A percentile compares a stretch with the other conserved stretches of the same genome.
Conservation (phyloP, 257 asterid species). For the Gentiana dahurica region DNA sequence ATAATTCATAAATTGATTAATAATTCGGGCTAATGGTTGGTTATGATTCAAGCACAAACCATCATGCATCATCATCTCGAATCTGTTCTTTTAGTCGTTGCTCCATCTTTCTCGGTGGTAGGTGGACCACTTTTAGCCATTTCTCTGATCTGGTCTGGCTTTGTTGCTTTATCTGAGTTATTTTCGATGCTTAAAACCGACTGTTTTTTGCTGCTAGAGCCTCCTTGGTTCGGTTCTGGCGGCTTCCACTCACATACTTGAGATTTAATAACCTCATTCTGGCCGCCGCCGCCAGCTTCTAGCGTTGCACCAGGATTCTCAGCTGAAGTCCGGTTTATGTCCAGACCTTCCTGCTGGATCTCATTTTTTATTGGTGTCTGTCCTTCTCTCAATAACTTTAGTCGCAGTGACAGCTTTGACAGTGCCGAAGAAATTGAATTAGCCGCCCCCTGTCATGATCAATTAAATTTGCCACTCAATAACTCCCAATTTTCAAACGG, state of each 20-base stretch:
- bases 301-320: conserved; percentile 20
- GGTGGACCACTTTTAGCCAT: conserved; percentile 50
- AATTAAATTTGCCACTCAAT: too few relatives aligned
- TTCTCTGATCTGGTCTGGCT: conserved; percentile 42
- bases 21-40: too few relatives aligned
- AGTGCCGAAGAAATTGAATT: conserved; percentile 64
- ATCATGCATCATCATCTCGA: conserved; percentile 44
- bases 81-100: conserved; percentile 36
- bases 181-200: conserved; percentile 8
- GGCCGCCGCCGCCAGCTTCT: conserved; percentile 18
- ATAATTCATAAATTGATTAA: too few relatives aligned
- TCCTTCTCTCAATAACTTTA: conserved; percentile 85
- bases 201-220: conserved; percentile 12
- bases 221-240: conserved; percentile 19
- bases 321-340: conserved; percentile 31
- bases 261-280: conserved; percentile 11
- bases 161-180: conserved; percentile 29
- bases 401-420: conserved; percentile 79
- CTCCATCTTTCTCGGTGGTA: conserved; percentile 29
- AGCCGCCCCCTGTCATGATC: conserved; percentile 39
- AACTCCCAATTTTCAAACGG: too few relatives aligned
- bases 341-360: conserved; percentile 34
- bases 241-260: conserved; percentile 36
- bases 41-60: too few relatives aligned
- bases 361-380: conserved; percentile 64